Base-by-base conservation (phyloP, 148 eudicot genomes). In the Vaccinium macrocarpon region DNA sequence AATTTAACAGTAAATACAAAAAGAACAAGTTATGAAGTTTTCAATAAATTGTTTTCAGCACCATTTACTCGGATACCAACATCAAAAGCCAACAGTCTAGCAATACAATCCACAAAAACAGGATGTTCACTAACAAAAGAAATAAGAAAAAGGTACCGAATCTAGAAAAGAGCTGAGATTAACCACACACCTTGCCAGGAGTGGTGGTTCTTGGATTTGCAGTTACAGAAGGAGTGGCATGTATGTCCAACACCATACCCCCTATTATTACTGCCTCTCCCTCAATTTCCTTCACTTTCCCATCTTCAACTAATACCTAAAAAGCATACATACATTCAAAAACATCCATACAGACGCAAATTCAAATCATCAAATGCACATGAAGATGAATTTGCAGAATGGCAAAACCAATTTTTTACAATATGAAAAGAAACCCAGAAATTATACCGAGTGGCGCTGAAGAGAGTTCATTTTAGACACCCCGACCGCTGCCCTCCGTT, bases 231-330 rank as follows among this genome's bases (percentile, higher is more conserved):
- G 98, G 92, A 82, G 92, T 92, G 59, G 96, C 95, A 70, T 95
- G 94, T 82, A 97, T 87, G 84, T 97, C 98, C 90, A 97, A 89
- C 74, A 95, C 99, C 98, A 97, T 97, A 62, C 99, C 98, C 51
- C 99, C 98, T 10, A 97, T 92, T 6, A 97, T 89, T 51, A 97
- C 93, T 15, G 94, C 76, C 87, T 87, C 88, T 52, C 50, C 88
- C 35, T 84, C 87, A 80, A 35, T 83, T 79, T 84, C 86, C 81
- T 66, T 61, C 64, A 64, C 70, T 85, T 72, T 18, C 21, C 83
- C 85, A 35, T 15, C 80, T 46, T 66, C 49, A 57, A 25, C 32
- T 12, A 61, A 59, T 5, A 57, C 72, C 82, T 80, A 59, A 2
- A 80, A 38, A 15, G 8, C 9, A 57, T 79, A 16, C 32, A 11